These are phyloP conservation scores for Fereydounia khargensis DNA, from an alignment of 1,284 basidiomycete species.

Conservation along the genomic window DNA sequence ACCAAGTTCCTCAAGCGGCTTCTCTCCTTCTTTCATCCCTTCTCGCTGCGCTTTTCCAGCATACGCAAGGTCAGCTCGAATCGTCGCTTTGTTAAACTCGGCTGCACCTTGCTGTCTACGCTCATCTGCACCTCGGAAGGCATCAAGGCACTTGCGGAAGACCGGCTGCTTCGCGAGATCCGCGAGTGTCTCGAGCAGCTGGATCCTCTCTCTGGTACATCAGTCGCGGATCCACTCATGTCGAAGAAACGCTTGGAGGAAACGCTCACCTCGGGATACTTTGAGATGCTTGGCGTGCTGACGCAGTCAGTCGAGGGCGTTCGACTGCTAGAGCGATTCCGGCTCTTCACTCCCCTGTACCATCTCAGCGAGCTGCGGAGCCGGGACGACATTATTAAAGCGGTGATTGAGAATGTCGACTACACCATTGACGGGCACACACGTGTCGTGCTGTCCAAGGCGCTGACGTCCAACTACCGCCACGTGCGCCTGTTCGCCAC, in stretches of 20 bases:
- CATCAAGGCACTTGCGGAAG: conserved; percentile 77
- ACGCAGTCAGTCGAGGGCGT: conserved; percentile 84
- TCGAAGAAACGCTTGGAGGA: conserved; percentile 78
- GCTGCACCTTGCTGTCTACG: conserved; percentile 74
- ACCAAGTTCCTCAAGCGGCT: conserved; percentile 82
- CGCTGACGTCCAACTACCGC: conserved; percentile 65
- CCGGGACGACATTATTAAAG: conserved; percentile 85
- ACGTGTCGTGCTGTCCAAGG: conserved; percentile 75
- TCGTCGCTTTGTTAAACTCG: conserved; percentile 38
- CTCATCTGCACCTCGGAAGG: conserved; percentile 82
- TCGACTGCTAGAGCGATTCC: conserved; percentile 82
- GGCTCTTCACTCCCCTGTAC: conserved; percentile 91
- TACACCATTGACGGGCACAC: conserved; percentile 45
- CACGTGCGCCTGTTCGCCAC: conserved; percentile 75
- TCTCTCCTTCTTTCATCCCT: conserved; percentile 89
- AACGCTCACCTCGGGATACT: conserved; percentile 85
- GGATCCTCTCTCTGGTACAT: conserved; percentile 68
- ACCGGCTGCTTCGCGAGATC: conserved; percentile 81
- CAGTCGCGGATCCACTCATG: conserved; percentile 68
- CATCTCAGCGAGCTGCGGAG: conserved; percentile 84
- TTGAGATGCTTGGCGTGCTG: conserved; percentile 90
- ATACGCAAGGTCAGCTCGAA: conserved; percentile 66
- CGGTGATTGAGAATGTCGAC: conserved; percentile 86
- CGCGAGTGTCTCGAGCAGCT: conserved; percentile 85
- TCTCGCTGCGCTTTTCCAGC: conserved; percentile 79